phyloP scores from a whole-genome alignment of 1,284 basidiomycete species.

The Gomphus sp. region DNA sequence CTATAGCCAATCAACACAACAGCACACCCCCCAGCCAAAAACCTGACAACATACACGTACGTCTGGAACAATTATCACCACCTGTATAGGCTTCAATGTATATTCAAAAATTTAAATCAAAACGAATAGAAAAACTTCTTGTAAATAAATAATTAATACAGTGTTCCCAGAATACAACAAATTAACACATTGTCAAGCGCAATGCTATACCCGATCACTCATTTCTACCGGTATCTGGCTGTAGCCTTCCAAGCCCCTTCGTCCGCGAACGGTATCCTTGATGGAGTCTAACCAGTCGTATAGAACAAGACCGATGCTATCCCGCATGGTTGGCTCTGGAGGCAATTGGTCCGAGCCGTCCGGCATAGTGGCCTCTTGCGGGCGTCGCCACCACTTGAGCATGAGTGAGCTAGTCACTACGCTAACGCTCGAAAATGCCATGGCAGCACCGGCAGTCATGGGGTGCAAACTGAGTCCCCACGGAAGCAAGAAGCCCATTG shows the following conservation, averaged over 20 bases:
- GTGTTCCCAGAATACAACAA: background rate
- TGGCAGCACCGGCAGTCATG: constrained; percentile 96
- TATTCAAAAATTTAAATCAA: too few species aligned
- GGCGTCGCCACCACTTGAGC: constrained; percentile 80
- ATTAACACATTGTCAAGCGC: background rate
- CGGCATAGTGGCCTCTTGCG: constrained; percentile 58
- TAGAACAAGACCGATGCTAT: constrained; percentile 30
- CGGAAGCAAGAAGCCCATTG: constrained; percentile 95
- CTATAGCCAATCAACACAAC: too few species aligned
- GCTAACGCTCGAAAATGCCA: constrained; percentile 96
- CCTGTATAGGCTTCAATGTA: too few species aligned
- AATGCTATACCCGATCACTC: constrained; percentile 18
- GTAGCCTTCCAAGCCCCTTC: constrained; percentile 31
- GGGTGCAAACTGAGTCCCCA: constrained; percentile 91
- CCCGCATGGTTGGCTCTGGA: constrained; percentile 28
- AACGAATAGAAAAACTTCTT: too few species aligned
- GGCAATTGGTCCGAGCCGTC: constrained; percentile 32
- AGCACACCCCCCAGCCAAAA: too few species aligned
- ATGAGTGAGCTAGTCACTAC: constrained; percentile 88
- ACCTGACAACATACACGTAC: too few species aligned
- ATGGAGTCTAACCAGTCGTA: constrained; percentile 37
- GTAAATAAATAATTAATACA: background rate
- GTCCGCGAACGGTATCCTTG: constrained; percentile 31
- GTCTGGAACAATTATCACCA: too few species aligned
- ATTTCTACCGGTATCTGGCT: constrained; percentile 65